These are phyloP conservation scores for Nakataea oryzae DNA, from an alignment of 2,329 filamentous ascomycete genomes.

Conservation along the genomic window DNA sequence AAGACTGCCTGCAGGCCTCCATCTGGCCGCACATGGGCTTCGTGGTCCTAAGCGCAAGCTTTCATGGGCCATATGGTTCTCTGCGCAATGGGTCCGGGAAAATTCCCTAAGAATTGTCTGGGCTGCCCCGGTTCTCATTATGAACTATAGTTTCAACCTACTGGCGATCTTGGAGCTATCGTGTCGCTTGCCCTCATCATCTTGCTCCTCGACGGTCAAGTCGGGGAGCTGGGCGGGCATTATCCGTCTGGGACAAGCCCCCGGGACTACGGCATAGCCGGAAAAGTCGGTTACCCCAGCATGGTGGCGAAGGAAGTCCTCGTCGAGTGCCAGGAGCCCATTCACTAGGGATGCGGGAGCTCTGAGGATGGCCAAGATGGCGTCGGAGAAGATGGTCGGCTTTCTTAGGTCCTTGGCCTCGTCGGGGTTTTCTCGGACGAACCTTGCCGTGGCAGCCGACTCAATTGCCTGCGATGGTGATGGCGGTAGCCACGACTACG, in stretches of 20 bases:
- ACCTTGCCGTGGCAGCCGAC: slow-evolving; percentile 58
- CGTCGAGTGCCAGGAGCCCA: slow-evolving; percentile 63
- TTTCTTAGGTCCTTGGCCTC: slow-evolving; percentile 53
- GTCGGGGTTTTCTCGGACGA: slow-evolving; percentile 30
- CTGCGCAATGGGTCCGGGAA: neutral
- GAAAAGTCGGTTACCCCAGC: slow-evolving; percentile 59
- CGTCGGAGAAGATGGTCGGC: slow-evolving; percentile 68
- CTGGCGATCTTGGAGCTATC: slow-evolving; percentile 43
- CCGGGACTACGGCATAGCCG: slow-evolving; percentile 59
- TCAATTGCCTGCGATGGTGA: slow-evolving; percentile 45
- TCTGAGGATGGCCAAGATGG: slow-evolving; percentile 60
- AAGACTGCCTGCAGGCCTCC: too few species aligned
- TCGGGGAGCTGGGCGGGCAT: slow-evolving; percentile 65
- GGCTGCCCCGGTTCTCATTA: neutral
- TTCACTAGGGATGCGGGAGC: slow-evolving; percentile 54
- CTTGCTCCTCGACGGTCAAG: slow-evolving; percentile 64
- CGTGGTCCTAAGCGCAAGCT: too few species aligned
- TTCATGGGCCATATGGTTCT: too few species aligned
- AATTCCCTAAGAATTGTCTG: neutral
- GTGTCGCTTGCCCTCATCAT: slow-evolving; percentile 64
- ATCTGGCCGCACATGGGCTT: too few species aligned
- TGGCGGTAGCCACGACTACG: neutral
- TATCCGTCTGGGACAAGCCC: slow-evolving; percentile 57
- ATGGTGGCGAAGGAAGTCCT: slow-evolving; percentile 64
- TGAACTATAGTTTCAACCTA: slow-evolving; percentile 2